A percentile compares a stretch with the other conserved stretches of the same genome.
phyloP scores from a whole-genome alignment of 495 filamentous ascomycete species.

The Lasiosphaeria hispida region DNA sequence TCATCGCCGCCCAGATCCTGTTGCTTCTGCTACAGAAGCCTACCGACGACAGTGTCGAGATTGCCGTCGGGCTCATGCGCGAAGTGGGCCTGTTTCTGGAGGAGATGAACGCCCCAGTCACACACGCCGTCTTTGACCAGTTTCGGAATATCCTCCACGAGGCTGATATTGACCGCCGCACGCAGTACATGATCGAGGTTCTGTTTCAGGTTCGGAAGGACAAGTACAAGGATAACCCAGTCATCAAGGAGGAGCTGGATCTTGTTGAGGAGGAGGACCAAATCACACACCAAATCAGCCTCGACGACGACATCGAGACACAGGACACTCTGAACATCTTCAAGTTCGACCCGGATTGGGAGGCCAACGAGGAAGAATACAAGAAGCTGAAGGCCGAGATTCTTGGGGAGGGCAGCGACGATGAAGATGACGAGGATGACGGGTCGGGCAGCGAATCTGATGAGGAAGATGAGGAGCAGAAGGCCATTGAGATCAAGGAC shows the following conservation, averaged over 20 bases:
- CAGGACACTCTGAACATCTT: constrained; percentile 91
- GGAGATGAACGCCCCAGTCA: constrained; percentile 85
- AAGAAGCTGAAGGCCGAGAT: constrained; percentile 88
- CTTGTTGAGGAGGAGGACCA: constrained; percentile 96
- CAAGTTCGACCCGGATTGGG: constrained; percentile 87
- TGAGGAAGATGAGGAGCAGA: constrained; percentile 66
- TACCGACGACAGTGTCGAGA: constrained; percentile 96
- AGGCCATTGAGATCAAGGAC: constrained; percentile 90
- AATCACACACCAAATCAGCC: constrained; percentile 77
- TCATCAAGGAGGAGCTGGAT: constrained; percentile 89
- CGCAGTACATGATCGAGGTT: constrained; percentile 98
- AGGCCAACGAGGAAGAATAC: constrained; percentile 88
- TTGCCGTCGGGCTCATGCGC: constrained; percentile 85
- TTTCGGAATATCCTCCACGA: constrained; percentile 94
- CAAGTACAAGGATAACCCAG: constrained; percentile 89
- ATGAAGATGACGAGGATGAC: constrained; percentile 65
- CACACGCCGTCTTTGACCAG: constrained; percentile 88
- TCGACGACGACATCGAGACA: constrained; percentile 79
- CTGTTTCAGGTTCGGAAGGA: constrained; percentile 96
- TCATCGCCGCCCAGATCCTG: constrained; percentile 86
- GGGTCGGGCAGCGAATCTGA: constrained; percentile 79
- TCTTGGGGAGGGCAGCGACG: constrained; percentile 82
- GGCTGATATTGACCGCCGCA: constrained; percentile 90
- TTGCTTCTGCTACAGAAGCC: constrained; percentile 86
- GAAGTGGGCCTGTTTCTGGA: constrained; percentile 93